phyloP scores from a whole-genome alignment of 2,329 filamentous ascomycete species.

The Amylocarpus encephaloides region DNA sequence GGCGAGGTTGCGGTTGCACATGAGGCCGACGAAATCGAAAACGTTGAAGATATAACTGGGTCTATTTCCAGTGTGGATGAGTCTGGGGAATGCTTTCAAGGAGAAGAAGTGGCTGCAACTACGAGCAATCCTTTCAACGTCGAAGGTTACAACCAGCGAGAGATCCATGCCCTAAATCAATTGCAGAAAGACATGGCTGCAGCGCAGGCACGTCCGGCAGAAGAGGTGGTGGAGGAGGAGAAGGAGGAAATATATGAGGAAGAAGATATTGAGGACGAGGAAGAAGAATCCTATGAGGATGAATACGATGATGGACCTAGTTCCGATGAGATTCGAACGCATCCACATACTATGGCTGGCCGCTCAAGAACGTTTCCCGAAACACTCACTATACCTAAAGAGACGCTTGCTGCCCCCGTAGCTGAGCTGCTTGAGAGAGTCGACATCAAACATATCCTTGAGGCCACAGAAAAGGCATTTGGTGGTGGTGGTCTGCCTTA shows the following conservation, averaged over 20 bases:
- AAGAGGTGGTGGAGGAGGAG: constrained; percentile 23
- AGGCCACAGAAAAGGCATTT: constrained; percentile 66
- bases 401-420: constrained; percentile 65
- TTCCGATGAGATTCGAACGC: constrained; percentile 49
- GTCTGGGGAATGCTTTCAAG: no score
- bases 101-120: background rate
- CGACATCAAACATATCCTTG: constrained; percentile 67
- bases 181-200: constrained; percentile 30
- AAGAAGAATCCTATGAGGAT: constrained; percentile 23
- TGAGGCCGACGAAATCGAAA: background rate
- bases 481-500: constrained; percentile 71
- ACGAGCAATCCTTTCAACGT: constrained; percentile 14
- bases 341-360: constrained; percentile 69
- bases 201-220: constrained; percentile 21
- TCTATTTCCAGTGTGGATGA: background rate
- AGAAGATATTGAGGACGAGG: constrained; percentile 21
- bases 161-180: constrained; percentile 28
- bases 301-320: constrained; percentile 24
- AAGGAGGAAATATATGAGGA: constrained; percentile 26
- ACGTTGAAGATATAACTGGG: background rate
- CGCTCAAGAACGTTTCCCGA: constrained; percentile 66
- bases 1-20: background rate
- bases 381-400: constrained; percentile 68
- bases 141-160: constrained; percentile 27
- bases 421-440: constrained; percentile 59